Conservation (phyloP, 805 yeast species). For the Saitoella complicata region DNA sequence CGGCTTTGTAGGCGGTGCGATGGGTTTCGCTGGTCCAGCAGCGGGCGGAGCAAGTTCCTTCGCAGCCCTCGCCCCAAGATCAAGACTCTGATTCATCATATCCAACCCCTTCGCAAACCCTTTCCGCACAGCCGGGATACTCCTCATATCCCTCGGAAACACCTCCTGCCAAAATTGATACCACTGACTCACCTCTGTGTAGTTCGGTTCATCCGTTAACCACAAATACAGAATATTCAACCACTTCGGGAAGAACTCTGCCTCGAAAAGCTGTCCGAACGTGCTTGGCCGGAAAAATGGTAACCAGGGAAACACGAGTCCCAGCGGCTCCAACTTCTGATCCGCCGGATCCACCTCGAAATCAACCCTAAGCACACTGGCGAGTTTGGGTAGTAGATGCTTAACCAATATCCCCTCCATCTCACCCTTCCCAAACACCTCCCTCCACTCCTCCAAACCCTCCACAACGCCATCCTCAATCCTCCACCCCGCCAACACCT, state of each 20-base stretch:
- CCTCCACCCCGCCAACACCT: slow-evolving; percentile 14
- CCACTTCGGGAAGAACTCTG: slow-evolving; percentile 28
- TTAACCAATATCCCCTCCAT: slow-evolving; percentile 13
- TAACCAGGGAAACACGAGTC: slow-evolving; percentile 17
- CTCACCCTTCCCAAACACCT: slow-evolving; percentile 19
- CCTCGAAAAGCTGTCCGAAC: slow-evolving; percentile 19
- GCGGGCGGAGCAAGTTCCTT: slow-evolving; percentile 8
- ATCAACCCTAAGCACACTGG: slow-evolving; percentile 2
- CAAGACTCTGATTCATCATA: slow-evolving; percentile 20
- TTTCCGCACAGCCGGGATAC: slow-evolving; percentile 5
- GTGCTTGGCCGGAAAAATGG: slow-evolving; percentile 10
- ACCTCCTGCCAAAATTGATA: slow-evolving; percentile 20
- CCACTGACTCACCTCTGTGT: slow-evolving; percentile 19
- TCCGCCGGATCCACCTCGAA: slow-evolving; percentile 18
- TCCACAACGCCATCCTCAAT: slow-evolving; percentile 9
- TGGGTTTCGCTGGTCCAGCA: not conserved
- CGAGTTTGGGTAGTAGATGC: slow-evolving; percentile 15
- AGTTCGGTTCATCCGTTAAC: slow-evolving; percentile 15
- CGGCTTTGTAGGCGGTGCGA: not conserved
- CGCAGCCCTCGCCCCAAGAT: slow-evolving; percentile 12
- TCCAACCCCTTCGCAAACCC: slow-evolving; percentile 18
- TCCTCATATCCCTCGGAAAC: slow-evolving; percentile 13
- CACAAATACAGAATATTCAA: slow-evolving; percentile 17
- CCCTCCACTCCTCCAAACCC: slow-evolving; percentile 21
- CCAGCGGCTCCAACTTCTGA: slow-evolving; percentile 13